Percentiles rank a stretch among this genome's conserved stretches.
Evolutionary conservation across 169 alveolate species (phyloP).

Genomic region (Plasmodium sp.): DNA sequence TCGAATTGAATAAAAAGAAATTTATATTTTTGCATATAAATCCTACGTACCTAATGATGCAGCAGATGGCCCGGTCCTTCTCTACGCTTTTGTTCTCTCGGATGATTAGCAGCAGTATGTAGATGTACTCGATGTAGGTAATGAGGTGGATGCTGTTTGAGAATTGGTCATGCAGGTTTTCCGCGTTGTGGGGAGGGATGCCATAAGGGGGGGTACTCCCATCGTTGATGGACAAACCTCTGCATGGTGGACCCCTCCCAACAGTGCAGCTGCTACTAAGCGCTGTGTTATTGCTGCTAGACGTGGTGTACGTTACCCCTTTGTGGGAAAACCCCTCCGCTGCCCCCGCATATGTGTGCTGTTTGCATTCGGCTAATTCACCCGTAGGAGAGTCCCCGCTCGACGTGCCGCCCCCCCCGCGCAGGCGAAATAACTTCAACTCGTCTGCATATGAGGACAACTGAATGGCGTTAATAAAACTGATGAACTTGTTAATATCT

Average conservation of each 20-base stretch:
- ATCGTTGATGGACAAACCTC: background rate
- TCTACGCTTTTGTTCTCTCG: constrained; percentile 51
- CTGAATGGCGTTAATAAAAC: constrained; percentile 16
- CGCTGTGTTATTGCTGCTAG: background rate
- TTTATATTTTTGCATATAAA: constrained; percentile 72
- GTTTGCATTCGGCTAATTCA: background rate
- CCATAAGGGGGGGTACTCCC: background rate
- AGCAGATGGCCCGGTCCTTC: constrained; percentile 62
- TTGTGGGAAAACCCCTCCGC: background rate
- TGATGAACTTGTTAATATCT: constrained; percentile 37
- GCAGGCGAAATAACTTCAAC: constrained; percentile 8
- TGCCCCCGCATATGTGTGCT: background rate
- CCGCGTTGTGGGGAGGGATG: background rate
- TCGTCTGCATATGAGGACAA: constrained; percentile 13
- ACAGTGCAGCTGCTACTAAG: background rate
- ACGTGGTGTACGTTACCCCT: background rate
- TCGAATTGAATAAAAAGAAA: constrained; percentile 62
- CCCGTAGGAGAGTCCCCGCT: background rate
- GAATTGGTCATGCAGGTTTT: background rate
- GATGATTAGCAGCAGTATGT: constrained; percentile 45
- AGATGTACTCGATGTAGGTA: constrained; percentile 66
- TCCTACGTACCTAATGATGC: constrained; percentile 66
- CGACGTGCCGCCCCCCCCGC: background rate
- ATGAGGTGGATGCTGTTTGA: constrained; percentile 17
- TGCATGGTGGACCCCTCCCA: background rate